Percentiles rank a stretch among this genome's conserved stretches.
Evolutionary conservation across 208 protist genomes (phyloP).

Genomic region (Porcisia deanei): DNA sequence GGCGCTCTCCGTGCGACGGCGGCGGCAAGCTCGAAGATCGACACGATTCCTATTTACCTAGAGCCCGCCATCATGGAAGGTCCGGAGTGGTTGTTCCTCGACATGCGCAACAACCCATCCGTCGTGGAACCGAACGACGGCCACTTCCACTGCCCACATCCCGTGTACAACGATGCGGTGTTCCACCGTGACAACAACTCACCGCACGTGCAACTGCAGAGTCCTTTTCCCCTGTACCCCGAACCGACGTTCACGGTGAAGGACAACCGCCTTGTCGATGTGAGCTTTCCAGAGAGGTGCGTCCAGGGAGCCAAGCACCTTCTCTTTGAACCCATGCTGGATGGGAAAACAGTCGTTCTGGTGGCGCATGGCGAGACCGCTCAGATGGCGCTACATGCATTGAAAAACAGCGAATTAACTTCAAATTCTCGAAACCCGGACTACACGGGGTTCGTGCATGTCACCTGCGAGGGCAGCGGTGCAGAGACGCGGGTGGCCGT

Average conservation of each 20-base stretch:
- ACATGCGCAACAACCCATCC: constrained; percentile 42
- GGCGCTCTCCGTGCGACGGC: constrained; percentile 23
- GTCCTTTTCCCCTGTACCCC: constrained; percentile 39
- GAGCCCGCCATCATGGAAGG: constrained; percentile 52
- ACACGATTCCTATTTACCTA: constrained; percentile 36
- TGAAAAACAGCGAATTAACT: background rate
- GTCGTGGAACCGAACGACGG: constrained; percentile 18
- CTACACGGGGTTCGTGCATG: constrained; percentile 40
- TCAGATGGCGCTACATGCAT: constrained; percentile 30
- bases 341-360: constrained; percentile 44
- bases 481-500: constrained; percentile 13
- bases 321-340: constrained; percentile 22
- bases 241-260: constrained; percentile 29
- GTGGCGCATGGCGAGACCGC: constrained; percentile 46
- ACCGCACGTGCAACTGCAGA: constrained; percentile 26
- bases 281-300: constrained; percentile 36
- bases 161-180: constrained; percentile 31
- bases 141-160: constrained; percentile 35
- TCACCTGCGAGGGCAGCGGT: constrained; percentile 14
- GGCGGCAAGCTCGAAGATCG: background rate
- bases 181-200: constrained; percentile 40
- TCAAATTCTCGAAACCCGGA: background rate
- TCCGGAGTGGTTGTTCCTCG: constrained; percentile 42
- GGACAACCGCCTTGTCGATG: constrained; percentile 33
- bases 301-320: constrained; percentile 25